These are phyloP conservation scores for Elongisporangium undulatum DNA, from an alignment of 352 stramenopile species.

Conservation along the genomic window DNA sequence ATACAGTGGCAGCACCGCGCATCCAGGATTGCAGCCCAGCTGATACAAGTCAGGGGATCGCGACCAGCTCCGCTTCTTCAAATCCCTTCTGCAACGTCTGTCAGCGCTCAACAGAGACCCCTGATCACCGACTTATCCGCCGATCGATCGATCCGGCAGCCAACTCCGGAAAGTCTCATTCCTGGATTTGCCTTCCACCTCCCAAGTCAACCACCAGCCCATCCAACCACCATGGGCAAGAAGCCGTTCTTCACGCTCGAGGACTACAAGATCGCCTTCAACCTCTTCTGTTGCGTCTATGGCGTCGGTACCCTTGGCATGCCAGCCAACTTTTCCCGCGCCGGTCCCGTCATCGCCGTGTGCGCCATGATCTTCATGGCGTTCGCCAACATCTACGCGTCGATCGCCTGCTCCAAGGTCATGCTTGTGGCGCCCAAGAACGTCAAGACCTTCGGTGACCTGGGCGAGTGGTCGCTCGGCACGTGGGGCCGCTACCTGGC, in stretches of 20 bases:
- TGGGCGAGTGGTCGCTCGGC: constrained; percentile 26
- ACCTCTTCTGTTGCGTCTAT: constrained; percentile 35
- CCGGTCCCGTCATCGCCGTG: constrained; percentile 31
- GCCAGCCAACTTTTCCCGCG: constrained; percentile 39
- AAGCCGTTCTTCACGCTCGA: constrained; percentile 36
- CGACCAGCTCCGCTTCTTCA: background rate
- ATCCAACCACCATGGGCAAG: constrained; percentile 1
- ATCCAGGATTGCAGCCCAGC: background rate
- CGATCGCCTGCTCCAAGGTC: constrained; percentile 38
- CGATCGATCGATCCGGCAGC: background rate
- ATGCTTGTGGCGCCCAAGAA: constrained; percentile 36
- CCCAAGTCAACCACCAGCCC: constrained; percentile 1
- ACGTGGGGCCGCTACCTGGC: constrained; percentile 36
- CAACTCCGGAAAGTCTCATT: constrained; percentile 2
- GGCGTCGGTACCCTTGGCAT: constrained; percentile 55
- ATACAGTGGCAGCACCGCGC: background rate
- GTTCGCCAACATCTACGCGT: constrained; percentile 52
- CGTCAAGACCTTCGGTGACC: constrained; percentile 46
- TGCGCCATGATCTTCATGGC: constrained; percentile 47
- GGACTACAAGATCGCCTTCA: constrained; percentile 42
- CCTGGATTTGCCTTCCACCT: background rate
- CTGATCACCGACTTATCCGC: background rate
- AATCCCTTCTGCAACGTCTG: background rate
- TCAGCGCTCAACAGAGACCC: background rate
- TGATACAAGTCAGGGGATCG: background rate